Base-by-base conservation (phyloP, 2,329 filamentous ascomycete genomes). In the Davidsoniella eucalypti region DNA sequence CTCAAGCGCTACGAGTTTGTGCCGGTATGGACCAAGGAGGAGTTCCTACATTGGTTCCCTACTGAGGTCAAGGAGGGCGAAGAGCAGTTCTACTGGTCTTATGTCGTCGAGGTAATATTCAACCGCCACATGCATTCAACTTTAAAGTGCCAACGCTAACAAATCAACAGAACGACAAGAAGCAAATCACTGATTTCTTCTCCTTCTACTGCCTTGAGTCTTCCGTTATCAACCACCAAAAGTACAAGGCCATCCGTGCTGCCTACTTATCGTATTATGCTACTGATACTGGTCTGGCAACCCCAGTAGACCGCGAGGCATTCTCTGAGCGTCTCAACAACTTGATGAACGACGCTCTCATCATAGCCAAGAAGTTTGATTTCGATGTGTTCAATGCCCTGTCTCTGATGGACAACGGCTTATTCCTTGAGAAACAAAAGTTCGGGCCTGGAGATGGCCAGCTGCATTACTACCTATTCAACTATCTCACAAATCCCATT, bases 231-330 rank as follows among this genome's bases (percentile, higher is more conserved):
- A 80, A 82, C 57, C 79, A 87, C 61, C 69, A 76, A 43, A 84
- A 84, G 63, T 82, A 94, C 67, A 75, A 78, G 53, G 77, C 79
- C 52, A 80, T 98, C 59, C 83, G 82, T 56, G 92, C 90, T 3
- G 92, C 92, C 26, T 98, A 98, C 66, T 76, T 96, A 50, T 98
- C 90, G 70, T 98, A 98, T 72, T 98, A 98, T 63, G 92, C 85
- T 52, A 84, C 83, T 5, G 87, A 94, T 59, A 70, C 76, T 4
- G 90, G 81, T 9, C 83, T 95, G 56, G 61, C 66, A 2, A 65
- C 69, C 41, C 70, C 76, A 4, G 60, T 69, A 7, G 67, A 78
- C 58, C 72, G 69, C 57, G 50, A 64, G 14, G 76, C 77, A 26
- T 72, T 93, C 57, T 88, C 88, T 67, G 68, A 72, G n/a, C 80